Percentiles rank a stretch among this genome's conserved stretches.
Conservation (phyloP, 2,329 filamentous ascomycete genomes). For the Diaporthe eres region DNA sequence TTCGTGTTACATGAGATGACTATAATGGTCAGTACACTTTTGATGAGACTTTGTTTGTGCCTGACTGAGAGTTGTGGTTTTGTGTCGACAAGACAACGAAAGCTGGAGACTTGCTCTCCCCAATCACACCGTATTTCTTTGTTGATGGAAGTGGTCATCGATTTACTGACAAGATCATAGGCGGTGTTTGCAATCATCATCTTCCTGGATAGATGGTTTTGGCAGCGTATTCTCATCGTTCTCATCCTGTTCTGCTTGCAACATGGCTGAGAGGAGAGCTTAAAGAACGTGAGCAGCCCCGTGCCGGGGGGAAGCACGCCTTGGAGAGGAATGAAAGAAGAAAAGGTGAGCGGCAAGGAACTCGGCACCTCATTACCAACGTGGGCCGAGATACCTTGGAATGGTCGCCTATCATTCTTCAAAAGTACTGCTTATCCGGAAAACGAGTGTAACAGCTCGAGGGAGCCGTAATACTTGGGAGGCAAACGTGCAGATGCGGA, state of each 20-base stretch:
- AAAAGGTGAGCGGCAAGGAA: not conserved
- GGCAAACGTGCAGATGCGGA: not conserved
- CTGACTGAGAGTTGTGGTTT: not conserved
- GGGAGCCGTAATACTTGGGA: not conserved
- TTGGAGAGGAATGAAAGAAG: not conserved
- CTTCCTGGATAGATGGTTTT: not conserved
- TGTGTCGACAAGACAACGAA: not conserved
- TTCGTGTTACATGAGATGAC: not conserved
- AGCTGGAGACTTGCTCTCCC: not conserved
- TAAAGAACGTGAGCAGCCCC: not conserved
- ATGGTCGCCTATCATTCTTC: not conserved
- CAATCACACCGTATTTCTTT: not conserved
- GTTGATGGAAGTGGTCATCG: not conserved
- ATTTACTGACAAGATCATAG: not conserved
- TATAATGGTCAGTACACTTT: not conserved
- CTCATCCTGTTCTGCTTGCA: not conserved
- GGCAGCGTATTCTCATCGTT: not conserved
- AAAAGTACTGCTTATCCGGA: not conserved
- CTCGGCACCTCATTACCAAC: not conserved
- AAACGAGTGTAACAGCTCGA: not conserved
- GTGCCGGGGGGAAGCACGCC: too few relatives aligned
- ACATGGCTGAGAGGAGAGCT: not conserved
- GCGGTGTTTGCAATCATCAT: too few relatives aligned
- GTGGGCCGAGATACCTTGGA: too few relatives aligned
- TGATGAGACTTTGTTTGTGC: not conserved